A percentile compares a stretch with the other conserved stretches of the same genome.
Evolutionary conservation across 305 asterid species (phyloP).

Genomic region (Plantago rigida): DNA sequence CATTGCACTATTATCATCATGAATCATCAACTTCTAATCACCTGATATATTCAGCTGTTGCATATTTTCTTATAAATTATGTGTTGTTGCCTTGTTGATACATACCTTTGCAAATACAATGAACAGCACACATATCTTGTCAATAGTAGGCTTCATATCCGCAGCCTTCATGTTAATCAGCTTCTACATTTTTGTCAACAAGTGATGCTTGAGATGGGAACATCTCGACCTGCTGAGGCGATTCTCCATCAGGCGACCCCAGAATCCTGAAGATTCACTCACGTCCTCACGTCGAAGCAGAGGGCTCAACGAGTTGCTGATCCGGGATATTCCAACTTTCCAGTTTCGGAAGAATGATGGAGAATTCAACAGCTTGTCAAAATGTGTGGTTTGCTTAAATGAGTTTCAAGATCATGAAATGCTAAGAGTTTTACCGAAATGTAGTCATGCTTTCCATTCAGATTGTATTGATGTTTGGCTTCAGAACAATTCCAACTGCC

Average conservation of each 20-base stretch:
- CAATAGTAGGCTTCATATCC: constrained; percentile 56
- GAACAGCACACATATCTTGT: too few relatives aligned
- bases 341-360: constrained; percentile 33
- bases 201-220: constrained; percentile 69
- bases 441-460: constrained; percentile 65
- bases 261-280: constrained; percentile 33
- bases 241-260: constrained; percentile 30
- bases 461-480: constrained; percentile 85
- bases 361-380: constrained; percentile 30
- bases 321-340: constrained; percentile 59
- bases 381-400: constrained; percentile 67
- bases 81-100: too few relatives aligned
- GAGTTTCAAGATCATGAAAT: constrained; percentile 59
- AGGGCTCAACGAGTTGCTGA: constrained; percentile 62
- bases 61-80: too few relatives aligned
- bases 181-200: constrained; percentile 60
- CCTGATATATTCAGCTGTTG: too few relatives aligned
- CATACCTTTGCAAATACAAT: too few relatives aligned
- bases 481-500: constrained; percentile 60
- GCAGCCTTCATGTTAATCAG: constrained; percentile 50
- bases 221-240: constrained; percentile 53
- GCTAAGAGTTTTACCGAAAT: constrained; percentile 59
- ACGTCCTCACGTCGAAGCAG: constrained; percentile 50
- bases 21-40: too few relatives aligned
- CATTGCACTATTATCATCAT: too few relatives aligned